Evolutionary conservation across 495 filamentous ascomycete genomes (phyloP).

Genomic region (Tuber indicum): DNA sequence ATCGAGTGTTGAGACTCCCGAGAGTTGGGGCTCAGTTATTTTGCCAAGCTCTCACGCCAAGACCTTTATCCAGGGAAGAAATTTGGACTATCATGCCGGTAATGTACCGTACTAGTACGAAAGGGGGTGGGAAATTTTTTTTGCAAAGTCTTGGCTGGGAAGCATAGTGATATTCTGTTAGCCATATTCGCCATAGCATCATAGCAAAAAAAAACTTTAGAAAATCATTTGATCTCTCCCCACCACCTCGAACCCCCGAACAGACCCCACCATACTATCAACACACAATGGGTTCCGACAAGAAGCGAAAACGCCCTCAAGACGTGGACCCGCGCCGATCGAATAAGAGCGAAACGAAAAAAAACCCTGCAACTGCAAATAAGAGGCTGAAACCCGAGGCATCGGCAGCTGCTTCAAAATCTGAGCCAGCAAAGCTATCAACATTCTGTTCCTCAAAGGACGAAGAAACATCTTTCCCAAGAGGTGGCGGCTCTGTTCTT

Average conservation of each 20-base stretch:
- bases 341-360: slow-evolving; percentile 23
- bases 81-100: background rate
- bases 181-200: too few relatives aligned
- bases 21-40: background rate
- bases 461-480: slow-evolving; percentile 83
- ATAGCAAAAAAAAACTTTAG: background rate
- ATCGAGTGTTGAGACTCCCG: too few relatives aligned
- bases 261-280: slow-evolving; percentile 1
- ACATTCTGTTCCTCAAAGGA: slow-evolving; percentile 48
- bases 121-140: too few relatives aligned
- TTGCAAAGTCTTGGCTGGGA: too few relatives aligned
- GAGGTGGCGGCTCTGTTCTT: slow-evolving; percentile 83
- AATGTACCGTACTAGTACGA: too few relatives aligned
- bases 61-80: background rate
- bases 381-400: slow-evolving; percentile 16
- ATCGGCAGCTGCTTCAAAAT: background rate
- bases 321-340: slow-evolving; percentile 20
- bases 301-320: slow-evolving; percentile 36
- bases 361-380: slow-evolving; percentile 8
- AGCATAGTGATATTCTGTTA: background rate
- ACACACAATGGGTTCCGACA: slow-evolving; percentile 29
- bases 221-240: background rate
- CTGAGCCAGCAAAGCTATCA: slow-evolving; percentile 14
- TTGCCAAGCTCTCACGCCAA: background rate
- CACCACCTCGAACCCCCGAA: background rate